Percentiles rank a stretch among this genome's conserved stretches.
Conservation (phyloP, 345 rosid species). For the Streptanthus diversifolius region DNA sequence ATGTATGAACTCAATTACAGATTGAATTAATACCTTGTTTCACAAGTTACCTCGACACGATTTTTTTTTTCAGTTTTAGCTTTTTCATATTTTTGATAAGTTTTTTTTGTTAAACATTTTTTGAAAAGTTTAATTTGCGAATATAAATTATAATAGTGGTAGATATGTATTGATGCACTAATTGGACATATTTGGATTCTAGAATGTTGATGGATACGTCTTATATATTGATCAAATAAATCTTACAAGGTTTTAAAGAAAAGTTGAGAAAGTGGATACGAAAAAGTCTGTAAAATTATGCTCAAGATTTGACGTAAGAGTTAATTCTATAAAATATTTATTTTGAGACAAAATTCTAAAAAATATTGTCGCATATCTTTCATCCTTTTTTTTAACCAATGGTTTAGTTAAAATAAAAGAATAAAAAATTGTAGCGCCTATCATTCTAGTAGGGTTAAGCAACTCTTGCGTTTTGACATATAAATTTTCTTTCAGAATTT, state of each 20-base stretch:
- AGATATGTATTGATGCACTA: conserved; percentile 23
- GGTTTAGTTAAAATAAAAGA: background rate
- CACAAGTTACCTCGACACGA: background rate
- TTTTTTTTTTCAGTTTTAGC: background rate
- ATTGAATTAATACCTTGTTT: background rate
- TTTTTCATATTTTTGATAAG: background rate
- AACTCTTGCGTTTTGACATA: background rate
- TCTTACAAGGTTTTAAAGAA: background rate
- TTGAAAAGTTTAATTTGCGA: background rate
- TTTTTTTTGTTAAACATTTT: background rate
- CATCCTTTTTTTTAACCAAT: background rate
- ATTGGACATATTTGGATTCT: background rate
- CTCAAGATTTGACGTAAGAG: conserved; percentile 6
- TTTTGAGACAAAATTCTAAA: background rate
- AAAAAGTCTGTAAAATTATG: background rate
- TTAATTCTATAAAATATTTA: background rate
- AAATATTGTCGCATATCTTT: background rate
- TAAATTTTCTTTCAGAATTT: background rate
- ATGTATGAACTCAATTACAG: background rate
- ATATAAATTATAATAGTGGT: conserved; percentile 1
- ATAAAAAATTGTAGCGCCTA: background rate
- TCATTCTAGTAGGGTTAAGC: background rate
- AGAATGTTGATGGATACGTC: conserved; percentile 1
- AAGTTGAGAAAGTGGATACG: background rate
- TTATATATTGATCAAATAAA: conserved; percentile 1